Conservation (phyloP, 2,329 filamentous ascomycete genomes). For the Metarhizium robertsii region DNA sequence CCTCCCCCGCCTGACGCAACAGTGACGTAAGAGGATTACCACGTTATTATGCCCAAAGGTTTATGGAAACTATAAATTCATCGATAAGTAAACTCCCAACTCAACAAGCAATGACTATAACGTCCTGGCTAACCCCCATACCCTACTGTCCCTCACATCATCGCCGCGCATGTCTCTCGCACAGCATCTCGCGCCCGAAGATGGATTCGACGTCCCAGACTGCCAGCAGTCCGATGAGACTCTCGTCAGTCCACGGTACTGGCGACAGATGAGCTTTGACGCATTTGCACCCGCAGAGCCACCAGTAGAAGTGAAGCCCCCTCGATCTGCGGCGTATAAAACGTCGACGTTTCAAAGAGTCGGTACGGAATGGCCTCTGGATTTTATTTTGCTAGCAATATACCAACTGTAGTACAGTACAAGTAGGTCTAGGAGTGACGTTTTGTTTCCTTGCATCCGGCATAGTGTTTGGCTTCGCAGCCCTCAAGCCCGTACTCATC, state of each 20-base stretch:
- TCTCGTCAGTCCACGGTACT: neutral
- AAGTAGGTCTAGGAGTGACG: conserved; percentile 58
- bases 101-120: no score
- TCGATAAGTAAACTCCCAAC: no score
- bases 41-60: no score
- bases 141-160: no score
- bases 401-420: conserved; percentile 35
- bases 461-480: conserved; percentile 74
- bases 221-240: conserved; percentile 2
- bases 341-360: neutral
- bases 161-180: conserved; percentile 28
- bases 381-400: neutral
- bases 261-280: neutral
- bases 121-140: no score
- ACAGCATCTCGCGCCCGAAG: conserved; percentile 30
- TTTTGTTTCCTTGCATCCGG: conserved; percentile 72
- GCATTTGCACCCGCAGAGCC: neutral
- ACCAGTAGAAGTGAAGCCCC: neutral
- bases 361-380: neutral
- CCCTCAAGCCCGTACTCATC: conserved; percentile 72
- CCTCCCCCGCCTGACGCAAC: no score
- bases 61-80: no score
- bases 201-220: conserved; percentile 28
- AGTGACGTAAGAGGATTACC: no score
- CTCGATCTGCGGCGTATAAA: neutral